Base-by-base conservation (phyloP, 2,329 filamentous ascomycete genomes). In the Fonsecaea erecta region DNA sequence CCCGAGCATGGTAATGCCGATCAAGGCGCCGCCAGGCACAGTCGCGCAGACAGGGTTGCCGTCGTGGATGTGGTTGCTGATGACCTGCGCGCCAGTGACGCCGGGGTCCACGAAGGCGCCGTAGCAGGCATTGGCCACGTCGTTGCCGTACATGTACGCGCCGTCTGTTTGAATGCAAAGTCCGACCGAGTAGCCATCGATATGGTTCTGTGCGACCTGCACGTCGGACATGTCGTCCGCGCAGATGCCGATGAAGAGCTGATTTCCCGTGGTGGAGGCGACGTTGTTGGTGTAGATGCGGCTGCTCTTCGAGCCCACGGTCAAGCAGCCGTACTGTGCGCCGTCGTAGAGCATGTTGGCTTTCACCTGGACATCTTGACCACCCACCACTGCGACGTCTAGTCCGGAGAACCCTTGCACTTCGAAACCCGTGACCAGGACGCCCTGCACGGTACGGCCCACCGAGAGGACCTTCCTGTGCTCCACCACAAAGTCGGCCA, bases 401-500 rank as follows among this genome's bases (percentile, higher is more conserved):
- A 52, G 52, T 6, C 65, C 67, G 14, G 57, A 37, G 60, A 69
- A 69, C 12, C 52, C 58, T 11, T 51, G 53, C 40, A 69, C 56
- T 32, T 67, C 52, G 37, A 69, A 69, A 3, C 64, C 67, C 18
- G 64, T 54, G 14, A 69, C 62, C 6, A 63, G 21, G 3, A 69
- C 65, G 32, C 63, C 59, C 14, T 60, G 58, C 14, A 69, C 59
- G 16, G 62, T 43, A n/a, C 24, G 37, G 8, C 62, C 67, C 2
- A 69, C 67, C 3, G 67, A 67, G 18, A 67, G 32, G 9, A 69
- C 62, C 34, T 62, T 66, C 35, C 62, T 52, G 34, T 69, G 67
- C 59, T 67, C 64, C 11, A 62, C 60, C 28, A 60, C 65, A 21
- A 60, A 62, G 9, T 62, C 57, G 26, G 64, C 64, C 7, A 69